Conservation (phyloP, 768 basidiomycete genomes). For the Rhodotorula toruloides region DNA sequence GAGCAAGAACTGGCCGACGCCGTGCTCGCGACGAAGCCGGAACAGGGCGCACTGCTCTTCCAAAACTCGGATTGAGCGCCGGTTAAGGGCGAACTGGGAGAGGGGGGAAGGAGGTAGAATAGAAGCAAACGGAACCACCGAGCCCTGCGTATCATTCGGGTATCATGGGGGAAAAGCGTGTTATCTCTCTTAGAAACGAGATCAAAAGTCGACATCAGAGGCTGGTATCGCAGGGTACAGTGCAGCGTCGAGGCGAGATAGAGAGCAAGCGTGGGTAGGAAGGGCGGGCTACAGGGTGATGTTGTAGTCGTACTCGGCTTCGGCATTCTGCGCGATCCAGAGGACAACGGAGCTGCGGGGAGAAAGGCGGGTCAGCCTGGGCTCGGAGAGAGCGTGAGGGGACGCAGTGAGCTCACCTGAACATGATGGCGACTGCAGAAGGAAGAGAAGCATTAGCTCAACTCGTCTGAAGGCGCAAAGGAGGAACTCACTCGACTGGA, state of each 20-base stretch:
- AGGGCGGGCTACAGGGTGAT: not conserved
- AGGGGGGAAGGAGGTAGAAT: too few species aligned
- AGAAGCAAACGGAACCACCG: too few species aligned
- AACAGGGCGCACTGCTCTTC: conserved; percentile 65
- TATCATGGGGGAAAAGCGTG: too few species aligned
- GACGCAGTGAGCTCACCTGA: not conserved
- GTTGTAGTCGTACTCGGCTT: conserved; percentile 69
- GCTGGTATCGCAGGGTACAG: too few species aligned
- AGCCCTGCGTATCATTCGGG: too few species aligned
- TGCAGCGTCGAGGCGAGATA: not conserved
- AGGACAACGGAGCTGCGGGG: conserved; percentile 64
- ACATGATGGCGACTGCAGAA: not conserved
- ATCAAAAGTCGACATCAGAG: too few species aligned
- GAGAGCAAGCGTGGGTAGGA: not conserved
- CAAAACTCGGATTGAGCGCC: not conserved
- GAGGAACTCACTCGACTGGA: conserved; percentile 65
- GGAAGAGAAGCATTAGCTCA: not conserved
- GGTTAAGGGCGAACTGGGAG: too few species aligned
- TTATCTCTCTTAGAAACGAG: too few species aligned
- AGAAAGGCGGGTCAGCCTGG: too few species aligned
- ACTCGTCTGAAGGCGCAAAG: not conserved
- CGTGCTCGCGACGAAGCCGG: conserved; percentile 77
- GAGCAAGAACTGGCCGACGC: conserved; percentile 60
- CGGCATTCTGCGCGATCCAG: conserved; percentile 83
- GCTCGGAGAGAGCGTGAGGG: not conserved